Base-by-base conservation (phyloP, 2,329 filamentous ascomycete genomes). In the Penicillium sclerotigenum region DNA sequence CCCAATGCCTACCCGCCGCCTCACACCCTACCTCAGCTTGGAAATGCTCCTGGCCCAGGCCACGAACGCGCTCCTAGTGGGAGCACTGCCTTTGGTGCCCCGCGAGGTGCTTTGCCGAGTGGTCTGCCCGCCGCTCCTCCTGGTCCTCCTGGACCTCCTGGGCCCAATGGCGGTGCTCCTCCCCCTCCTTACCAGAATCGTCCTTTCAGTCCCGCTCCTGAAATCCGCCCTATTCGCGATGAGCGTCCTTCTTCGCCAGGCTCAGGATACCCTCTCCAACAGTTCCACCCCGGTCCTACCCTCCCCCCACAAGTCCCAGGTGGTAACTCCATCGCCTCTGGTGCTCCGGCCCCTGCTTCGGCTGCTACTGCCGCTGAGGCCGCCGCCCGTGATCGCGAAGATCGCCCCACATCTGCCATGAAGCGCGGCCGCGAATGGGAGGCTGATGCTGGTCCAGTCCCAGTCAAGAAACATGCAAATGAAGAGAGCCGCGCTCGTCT, bases 381-480 rank as follows among this genome's bases (percentile, higher is more conserved):
- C 57, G 83, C 84, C 24, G 80, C 83, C 57, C 87, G 84, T 49
- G 83, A 87, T 46, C 74, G 81, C 26, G 88, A 96, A 54, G 84
- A 87, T 40, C 84, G 91, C n/a, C 90, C 91, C 18, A 76, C 87
- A 1, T 95, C 91, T 36, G 88, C 80, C 2, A 80, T 90, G 55
- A 99, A 99, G 81, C 85, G 94, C 56, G 83, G 87, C 72, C 87
- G 92, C 47, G 94, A 97, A 68, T 97, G 94, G 92, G 94, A 97
- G 64, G 88, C 93, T 34, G 91, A 95, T 34, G 77, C 86, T 4
- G 80, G 72, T 13, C 75, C 76, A 7, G 66, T 81, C 42, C 75
- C 76, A 7, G 66, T 81, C 42, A 96, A 97, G 79, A 97, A 97
- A 78, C 86, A 89, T 59, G 87, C 90, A 10, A 96, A 87, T 37